Base-by-base conservation (phyloP, 2,329 filamentous ascomycete species). In the Phaeosphaeriaceae sp. region DNA sequence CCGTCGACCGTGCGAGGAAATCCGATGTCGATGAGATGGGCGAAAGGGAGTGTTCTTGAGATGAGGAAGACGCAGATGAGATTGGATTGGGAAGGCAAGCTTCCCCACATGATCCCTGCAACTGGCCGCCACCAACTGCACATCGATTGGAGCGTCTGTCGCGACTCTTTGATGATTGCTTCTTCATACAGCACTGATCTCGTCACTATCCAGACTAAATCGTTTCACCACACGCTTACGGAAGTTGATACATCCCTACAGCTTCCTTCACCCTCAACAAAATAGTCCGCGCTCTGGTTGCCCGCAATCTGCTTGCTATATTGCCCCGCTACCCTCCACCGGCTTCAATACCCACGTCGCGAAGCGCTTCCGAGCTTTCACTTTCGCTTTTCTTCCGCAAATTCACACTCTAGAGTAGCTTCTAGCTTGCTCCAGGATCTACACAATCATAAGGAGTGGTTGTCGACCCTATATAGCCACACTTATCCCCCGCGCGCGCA, bases 101-200 rank as follows among this genome's bases (percentile, higher is more conserved):
- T 54, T 54, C 56, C 55, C 26, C 59, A 59, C 44, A 40, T n/a
- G 49, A 67, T 55, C 63, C 59, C 58, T 70, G 67, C 17, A 35
- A 60, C 44, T 58, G 57, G 35, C 63, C 66, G 69, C 71, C 70
- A 72, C 67, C 54, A 65, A 58, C 66, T 64, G 57, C 64, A 52
- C 60, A 50, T 63, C 63, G 59, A 71, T 65, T 64, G 63, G 66
- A 65, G 64, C 26, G 51, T 51, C 58, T 49, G 59, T 61, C 65
- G 65, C 65, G 59, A 68, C 65, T 58, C 56, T 62, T 46, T 46
- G 57, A 64, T 64, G 53, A 55, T 64, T 70, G 66, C 65, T 67
- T 71, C 64, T 69, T 67, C 58, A 61, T 60, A 60, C 51, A 54
- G 60, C 61, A 60, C 58, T 52, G 55, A 10, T 26, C 23, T 28